Evolutionary conservation across 2,329 filamentous ascomycete genomes (phyloP).

Genomic region (Penicillium sumatraense): DNA sequence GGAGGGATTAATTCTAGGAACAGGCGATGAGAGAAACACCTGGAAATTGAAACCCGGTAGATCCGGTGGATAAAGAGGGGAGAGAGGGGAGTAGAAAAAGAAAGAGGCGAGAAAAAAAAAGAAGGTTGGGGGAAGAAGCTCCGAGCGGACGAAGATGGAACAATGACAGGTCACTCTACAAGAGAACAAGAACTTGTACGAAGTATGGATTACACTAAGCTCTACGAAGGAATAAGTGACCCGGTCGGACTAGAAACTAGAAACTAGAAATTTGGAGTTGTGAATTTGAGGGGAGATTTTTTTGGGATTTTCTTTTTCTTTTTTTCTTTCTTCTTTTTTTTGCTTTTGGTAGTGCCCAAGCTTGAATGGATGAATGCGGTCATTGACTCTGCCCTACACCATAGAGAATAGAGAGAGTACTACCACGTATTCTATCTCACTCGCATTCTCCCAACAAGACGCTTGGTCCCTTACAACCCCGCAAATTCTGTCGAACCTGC

Average conservation of each 20-base stretch:
- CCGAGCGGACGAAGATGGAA: conserved; percentile 1
- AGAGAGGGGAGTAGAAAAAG: background rate
- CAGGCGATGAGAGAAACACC: background rate
- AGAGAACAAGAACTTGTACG: too few relatives aligned
- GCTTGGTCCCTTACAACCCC: conserved; percentile 14
- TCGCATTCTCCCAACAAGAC: conserved; percentile 7
- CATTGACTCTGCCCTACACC: too few relatives aligned
- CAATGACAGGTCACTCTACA: background rate
- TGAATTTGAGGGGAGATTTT: background rate
- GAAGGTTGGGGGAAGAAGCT: conserved; percentile 13
- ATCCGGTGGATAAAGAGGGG: background rate
- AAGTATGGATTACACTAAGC: background rate
- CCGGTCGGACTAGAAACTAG: conserved; percentile 2
- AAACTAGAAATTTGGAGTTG: too few relatives aligned
- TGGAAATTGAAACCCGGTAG: background rate
- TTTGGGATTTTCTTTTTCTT: too few relatives aligned
- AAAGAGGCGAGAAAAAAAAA: conserved; percentile 3
- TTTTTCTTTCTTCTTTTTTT: background rate
- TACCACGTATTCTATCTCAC: too few relatives aligned
- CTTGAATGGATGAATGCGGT: conserved; percentile 15
- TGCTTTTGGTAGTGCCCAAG: background rate
- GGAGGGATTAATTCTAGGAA: background rate
- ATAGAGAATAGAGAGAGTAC: too few relatives aligned
- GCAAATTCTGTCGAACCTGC: conserved; percentile 3
- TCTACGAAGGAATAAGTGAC: background rate